Evolutionary conservation across 129 eudicot species (phyloP), one percentile per base, ranked within the genome.

Genomic region (Mikania micrantha): DNA sequence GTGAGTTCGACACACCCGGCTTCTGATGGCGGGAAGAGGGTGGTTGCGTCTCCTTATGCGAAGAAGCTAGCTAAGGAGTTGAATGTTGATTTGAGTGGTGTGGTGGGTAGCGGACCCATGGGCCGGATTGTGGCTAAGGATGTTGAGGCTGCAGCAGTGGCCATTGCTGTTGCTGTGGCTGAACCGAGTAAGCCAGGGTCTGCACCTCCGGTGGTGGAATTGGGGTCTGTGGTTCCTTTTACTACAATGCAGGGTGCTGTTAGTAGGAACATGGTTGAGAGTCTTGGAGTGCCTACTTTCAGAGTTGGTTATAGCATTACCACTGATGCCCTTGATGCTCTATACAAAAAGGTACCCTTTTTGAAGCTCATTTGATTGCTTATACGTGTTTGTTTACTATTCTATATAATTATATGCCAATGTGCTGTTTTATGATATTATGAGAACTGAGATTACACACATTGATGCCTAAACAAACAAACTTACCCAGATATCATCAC

Each of bases 81-180:
- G 75, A 82, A 86, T 58, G 87, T 94, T 50, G 97, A 94, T 56
- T 83, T 94, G 95, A 83, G 88, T 57, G 81, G 77, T 10, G 71
- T 94, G 29, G 80, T 85, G 21, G 99, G 99, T 34, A 89, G 79
- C 67, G 99, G 99, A 25, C 99, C 99, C 1, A 61, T 81, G 75
- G 97, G 99, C 25, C 85, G 99, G 73, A 76, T 90, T 78, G 97
- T 94, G 70, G 99, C 99, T 9, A 90, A 90, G 82, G 99, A 94
- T 78, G 99, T 94, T 19, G 99, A 94, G 76, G 93, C 91, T 25
- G 95, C 97, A 15, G 80, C 64, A 9, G 80, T 73, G 40, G 83
- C 77, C 7, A 67, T 42, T 9, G 76, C 50, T 19, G 81, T 62
- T 16, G 82, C 73, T 24, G 84, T 10, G 71, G 80, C 61, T 34